Base-by-base conservation (phyloP, 2,329 filamentous ascomycete species). In the Claviceps sp. region DNA sequence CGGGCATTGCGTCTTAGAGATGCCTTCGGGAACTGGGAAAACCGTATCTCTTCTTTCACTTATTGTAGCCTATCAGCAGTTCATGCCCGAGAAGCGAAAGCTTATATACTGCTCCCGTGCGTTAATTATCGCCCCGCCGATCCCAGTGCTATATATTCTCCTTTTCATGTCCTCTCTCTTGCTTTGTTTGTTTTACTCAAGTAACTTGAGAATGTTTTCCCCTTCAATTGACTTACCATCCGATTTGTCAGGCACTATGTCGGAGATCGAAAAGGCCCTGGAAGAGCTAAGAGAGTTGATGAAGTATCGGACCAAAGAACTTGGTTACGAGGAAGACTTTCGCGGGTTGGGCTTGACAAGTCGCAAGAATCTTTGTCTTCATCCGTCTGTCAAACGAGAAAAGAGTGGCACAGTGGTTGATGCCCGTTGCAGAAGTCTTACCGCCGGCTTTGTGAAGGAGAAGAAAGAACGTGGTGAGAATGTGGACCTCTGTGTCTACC, bases 11-110 rank as follows among this genome's bases (percentile, higher is more conserved):
- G 91, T 98, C 22, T 72, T 98, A 60, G 93, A 98, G 72, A 98
- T 98, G 93, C 93, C 93, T 68, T 98, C 93, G 54, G 93, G 93
- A 44, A 98, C 93, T 24, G 93, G 93, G 55, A 98, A 98, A 74
- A 98, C 93, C 0, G 87, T 98, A 26, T 96, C 93, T 9, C 76
- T 98, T 4, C 75, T 98, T 45, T 96, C 93, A 0, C 79, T 98
- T 60, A 98, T 98, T 62, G 83, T 98, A 53, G 91, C 93, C 43
- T 98, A 98, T 63, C 94, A 98, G 68, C 87, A 93, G 65, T 84
- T 90, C 65, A 90, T 91, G 62, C 89, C 90, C 3, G 89, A 95
- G 64, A 88, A 93, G 61, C 79, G 94, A 52, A 98, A 98, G 70
- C 81, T 98, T 49, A 96, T 98, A 52, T 98, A 98, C 70, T 98